A percentile compares a stretch with the other conserved stretches of the same genome.
Conservation (phyloP, 768 basidiomycete genomes). For the Kwoniella europaea region DNA sequence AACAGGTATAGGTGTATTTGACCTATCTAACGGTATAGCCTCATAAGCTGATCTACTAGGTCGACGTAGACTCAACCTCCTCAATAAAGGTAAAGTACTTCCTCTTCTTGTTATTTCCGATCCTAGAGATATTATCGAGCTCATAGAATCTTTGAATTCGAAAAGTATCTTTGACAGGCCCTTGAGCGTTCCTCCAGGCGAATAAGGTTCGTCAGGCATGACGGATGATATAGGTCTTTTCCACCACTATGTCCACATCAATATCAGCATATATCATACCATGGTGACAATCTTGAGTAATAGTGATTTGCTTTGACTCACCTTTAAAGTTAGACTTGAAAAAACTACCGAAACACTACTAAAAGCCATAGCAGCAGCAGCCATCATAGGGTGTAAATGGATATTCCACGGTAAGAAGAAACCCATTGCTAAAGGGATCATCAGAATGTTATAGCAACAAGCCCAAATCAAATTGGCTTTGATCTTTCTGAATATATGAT, state of each 20-base stretch:
- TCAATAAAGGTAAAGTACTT: slow-evolving; percentile 55
- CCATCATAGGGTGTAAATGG: slow-evolving; percentile 96
- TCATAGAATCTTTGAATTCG: slow-evolving; percentile 61
- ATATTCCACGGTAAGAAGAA: slow-evolving; percentile 87
- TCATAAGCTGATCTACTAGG: slow-evolving; percentile 37
- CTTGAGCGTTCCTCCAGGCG: slow-evolving; percentile 59
- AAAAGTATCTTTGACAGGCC: slow-evolving; percentile 61
- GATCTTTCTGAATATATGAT: slow-evolving; percentile 85
- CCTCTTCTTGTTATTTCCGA: slow-evolving; percentile 58
- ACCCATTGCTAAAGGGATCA: slow-evolving; percentile 98
- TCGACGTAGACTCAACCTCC: slow-evolving; percentile 38
- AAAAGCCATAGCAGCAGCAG: slow-evolving; percentile 98
- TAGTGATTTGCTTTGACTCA: slow-evolving; percentile 52
- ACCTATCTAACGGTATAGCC: slow-evolving; percentile 42
- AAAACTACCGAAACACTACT: slow-evolving; percentile 94
- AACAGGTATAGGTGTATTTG: slow-evolving; percentile 13
- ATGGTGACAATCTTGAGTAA: neutral
- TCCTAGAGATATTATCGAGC: slow-evolving; percentile 56
- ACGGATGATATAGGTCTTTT: slow-evolving; percentile 51
- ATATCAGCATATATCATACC: neutral
- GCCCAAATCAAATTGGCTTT: slow-evolving; percentile 94
- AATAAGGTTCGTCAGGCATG: slow-evolving; percentile 67
- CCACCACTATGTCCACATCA: slow-evolving; percentile 50
- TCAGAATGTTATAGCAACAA: slow-evolving; percentile 87
- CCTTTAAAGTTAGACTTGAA: slow-evolving; percentile 79